Percentiles rank a stretch among this genome's conserved stretches.
phyloP scores from a whole-genome alignment of 768 basidiomycete species.

The Xanthoconium stramineum region DNA sequence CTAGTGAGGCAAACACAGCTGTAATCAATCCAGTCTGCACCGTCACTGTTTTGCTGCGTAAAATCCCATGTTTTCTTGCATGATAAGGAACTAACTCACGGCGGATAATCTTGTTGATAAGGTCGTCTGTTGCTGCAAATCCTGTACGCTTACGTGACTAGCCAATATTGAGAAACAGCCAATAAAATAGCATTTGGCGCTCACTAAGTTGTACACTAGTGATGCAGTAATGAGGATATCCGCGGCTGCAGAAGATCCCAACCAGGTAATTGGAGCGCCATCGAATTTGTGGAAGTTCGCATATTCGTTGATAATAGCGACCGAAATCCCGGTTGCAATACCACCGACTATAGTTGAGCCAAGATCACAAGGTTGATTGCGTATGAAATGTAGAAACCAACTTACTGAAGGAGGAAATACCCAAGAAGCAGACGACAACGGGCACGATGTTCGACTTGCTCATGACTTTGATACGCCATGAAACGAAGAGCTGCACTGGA shows the following conservation, averaged over 20 bases:
- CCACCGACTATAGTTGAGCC: slow-evolving; percentile 30
- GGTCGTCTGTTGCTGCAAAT: slow-evolving; percentile 36
- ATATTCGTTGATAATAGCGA: slow-evolving; percentile 32
- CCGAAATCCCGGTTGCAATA: slow-evolving; percentile 33
- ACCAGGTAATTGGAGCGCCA: slow-evolving; percentile 38
- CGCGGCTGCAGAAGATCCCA: slow-evolving; percentile 37
- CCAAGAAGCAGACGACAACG: slow-evolving; percentile 18
- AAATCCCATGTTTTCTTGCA: not conserved
- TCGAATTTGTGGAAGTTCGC: slow-evolving; percentile 33
- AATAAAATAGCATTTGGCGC: not conserved
- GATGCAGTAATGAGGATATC: slow-evolving; percentile 42
- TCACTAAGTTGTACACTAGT: slow-evolving; percentile 43
- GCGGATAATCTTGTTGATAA: slow-evolving; percentile 41
- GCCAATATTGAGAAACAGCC: not conserved
- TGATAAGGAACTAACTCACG: slow-evolving; percentile 18
- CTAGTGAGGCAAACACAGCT: slow-evolving; percentile 6
- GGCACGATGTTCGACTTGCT: slow-evolving; percentile 28
- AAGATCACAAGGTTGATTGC: not conserved
- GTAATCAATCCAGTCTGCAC: slow-evolving; percentile 27
- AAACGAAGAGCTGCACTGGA: slow-evolving; percentile 48
- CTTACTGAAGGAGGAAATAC: slow-evolving; percentile 8
- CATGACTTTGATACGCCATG: slow-evolving; percentile 38
- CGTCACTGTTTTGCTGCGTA: slow-evolving; percentile 22
- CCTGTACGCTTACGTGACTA: slow-evolving; percentile 43
- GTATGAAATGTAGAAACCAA: not conserved